These are phyloP conservation scores for Beauveria pseudobassiana DNA, from an alignment of 2,329 filamentous ascomycete species.

Conservation along the genomic window DNA sequence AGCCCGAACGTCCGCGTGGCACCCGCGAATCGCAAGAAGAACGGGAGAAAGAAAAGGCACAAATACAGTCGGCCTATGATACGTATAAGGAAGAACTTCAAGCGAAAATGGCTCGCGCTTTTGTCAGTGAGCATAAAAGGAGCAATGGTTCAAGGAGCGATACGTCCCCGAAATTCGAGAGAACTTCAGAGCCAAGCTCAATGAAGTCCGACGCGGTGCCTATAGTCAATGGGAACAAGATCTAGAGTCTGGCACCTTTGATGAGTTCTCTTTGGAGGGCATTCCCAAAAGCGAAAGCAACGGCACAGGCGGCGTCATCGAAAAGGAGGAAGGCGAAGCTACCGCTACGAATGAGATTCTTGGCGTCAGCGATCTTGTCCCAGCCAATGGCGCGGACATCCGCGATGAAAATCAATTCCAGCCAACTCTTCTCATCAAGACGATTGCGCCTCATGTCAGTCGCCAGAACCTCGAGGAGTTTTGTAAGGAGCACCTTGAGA, in stretches of 20 bases:
- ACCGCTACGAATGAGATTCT: conserved; percentile 87
- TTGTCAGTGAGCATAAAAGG: conserved; percentile 89
- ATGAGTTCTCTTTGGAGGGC: conserved; percentile 90
- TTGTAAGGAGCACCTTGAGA: conserved; percentile 89
- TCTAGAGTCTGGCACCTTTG: conserved; percentile 76
- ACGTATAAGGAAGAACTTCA: conserved; percentile 61
- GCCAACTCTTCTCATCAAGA: conserved; percentile 94
- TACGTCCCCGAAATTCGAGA: conserved; percentile 81
- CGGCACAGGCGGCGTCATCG: conserved; percentile 72
- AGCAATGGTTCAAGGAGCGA: conserved; percentile 97
- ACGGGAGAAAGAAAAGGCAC: conserved; percentile 69
- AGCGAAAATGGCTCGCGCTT: conserved; percentile 75
- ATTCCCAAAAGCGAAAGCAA: conserved; percentile 91
- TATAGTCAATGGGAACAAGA: conserved; percentile 89
- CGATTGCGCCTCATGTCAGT: conserved; percentile 91
- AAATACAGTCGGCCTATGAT: conserved; percentile 66
- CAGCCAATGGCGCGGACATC: conserved; percentile 74
- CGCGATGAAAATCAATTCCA: conserved; percentile 83
- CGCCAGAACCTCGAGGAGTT: conserved; percentile 89
- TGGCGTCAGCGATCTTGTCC: conserved; percentile 84
- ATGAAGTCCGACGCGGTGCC: conserved; percentile 68
- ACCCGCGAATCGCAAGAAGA: conserved; percentile 63
- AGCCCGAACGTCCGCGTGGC: conserved; percentile 55
- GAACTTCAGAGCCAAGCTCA: conserved; percentile 64
- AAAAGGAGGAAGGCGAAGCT: conserved; percentile 94